phyloP scores from a whole-genome alignment of 2,329 filamentous ascomycete genomes.

The Blumeria graminis region DNA sequence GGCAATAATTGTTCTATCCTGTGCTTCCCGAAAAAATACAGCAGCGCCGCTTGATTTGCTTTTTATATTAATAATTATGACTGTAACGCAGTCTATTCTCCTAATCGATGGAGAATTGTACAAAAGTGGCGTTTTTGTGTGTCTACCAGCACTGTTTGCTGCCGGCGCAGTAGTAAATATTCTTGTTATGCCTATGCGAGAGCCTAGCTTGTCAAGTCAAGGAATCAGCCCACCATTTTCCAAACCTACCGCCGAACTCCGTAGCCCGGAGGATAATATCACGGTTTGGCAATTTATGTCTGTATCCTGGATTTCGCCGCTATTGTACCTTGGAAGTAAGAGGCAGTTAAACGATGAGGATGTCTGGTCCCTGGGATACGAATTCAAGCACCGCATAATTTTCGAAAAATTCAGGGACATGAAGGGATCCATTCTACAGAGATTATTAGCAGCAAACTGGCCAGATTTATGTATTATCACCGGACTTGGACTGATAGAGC shows the following conservation, averaged over 20 bases:
- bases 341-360: conserved; percentile 53
- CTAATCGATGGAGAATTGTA: conserved; percentile 13
- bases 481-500: conserved; percentile 36
- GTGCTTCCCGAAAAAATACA: conserved; percentile 8
- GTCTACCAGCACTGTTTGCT: conserved; percentile 18
- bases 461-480: conserved; percentile 42
- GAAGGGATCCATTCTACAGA: conserved; percentile 43
- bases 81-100: conserved; percentile 7
- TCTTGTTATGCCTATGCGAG: conserved; percentile 44
- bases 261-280: conserved; percentile 57
- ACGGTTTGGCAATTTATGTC: conserved; percentile 66
- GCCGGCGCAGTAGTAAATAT: conserved; percentile 26
- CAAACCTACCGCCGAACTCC: conserved; percentile 31
- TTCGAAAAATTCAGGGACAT: conserved; percentile 53
- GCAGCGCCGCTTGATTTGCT: conserved; percentile 11
- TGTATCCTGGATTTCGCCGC: conserved; percentile 57
- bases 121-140: conserved; percentile 4
- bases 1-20: conserved; percentile 8
- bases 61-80: conserved; percentile 5
- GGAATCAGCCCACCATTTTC: conserved; percentile 35
- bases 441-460: conserved; percentile 52
- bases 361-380: conserved; percentile 56
- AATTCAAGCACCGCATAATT: conserved; percentile 58
- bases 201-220: conserved; percentile 22
- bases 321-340: conserved; percentile 39